A percentile compares a stretch with the other conserved stretches of the same genome.
These are phyloP conservation scores for Corylus americana DNA, from an alignment of 306 rosid genomes.

Conservation along the genomic window DNA sequence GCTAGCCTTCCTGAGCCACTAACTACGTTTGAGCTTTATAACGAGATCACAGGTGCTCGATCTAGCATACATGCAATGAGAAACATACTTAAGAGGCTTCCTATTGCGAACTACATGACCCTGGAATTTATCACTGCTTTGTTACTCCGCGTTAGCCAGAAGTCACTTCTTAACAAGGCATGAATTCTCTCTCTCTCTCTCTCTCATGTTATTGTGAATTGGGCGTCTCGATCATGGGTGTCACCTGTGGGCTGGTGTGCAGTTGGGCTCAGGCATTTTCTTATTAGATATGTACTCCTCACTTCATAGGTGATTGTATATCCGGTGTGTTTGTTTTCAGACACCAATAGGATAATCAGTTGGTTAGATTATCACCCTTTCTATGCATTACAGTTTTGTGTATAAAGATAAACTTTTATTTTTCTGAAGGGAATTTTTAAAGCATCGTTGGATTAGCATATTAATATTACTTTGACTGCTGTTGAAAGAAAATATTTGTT, in stretches of 20 bases:
- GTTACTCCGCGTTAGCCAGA: slow-evolving; percentile 83
- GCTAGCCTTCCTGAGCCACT: slow-evolving; percentile 98
- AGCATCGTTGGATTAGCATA: background rate
- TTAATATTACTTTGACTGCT: background rate
- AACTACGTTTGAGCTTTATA: slow-evolving; percentile 72
- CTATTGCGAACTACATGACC: slow-evolving; percentile 89
- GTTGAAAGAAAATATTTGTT: background rate
- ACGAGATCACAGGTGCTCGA: slow-evolving; percentile 72
- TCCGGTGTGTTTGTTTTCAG: background rate
- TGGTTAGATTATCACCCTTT: background rate
- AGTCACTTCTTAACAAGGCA: slow-evolving; percentile 85
- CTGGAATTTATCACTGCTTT: slow-evolving; percentile 87
- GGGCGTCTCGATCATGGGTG: background rate
- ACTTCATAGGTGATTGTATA: background rate
- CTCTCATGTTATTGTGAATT: slow-evolving; percentile 7
- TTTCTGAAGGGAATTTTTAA: background rate
- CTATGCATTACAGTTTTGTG: background rate
- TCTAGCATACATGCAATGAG: slow-evolving; percentile 72
- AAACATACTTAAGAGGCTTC: slow-evolving; percentile 77
- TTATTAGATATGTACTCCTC: background rate
- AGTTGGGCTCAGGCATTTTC: background rate
- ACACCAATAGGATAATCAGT: background rate
- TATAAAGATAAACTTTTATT: background rate
- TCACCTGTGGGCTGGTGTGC: background rate
- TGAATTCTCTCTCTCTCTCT: slow-evolving; percentile 27